Base-by-base conservation (phyloP, 1,284 basidiomycete genomes). In the Cystobasidium pallidum region DNA sequence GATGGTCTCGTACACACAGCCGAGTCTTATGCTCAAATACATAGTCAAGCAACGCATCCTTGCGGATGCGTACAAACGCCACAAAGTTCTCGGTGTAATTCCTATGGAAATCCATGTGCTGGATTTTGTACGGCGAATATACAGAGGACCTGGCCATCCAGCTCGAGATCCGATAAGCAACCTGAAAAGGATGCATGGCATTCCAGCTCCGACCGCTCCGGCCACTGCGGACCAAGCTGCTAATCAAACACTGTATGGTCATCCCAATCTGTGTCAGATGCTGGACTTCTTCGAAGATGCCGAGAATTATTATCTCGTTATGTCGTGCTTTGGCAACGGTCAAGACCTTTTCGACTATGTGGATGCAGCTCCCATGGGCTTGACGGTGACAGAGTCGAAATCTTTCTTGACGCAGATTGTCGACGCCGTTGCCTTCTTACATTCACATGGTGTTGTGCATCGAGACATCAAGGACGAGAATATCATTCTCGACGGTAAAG, bases 391-490 rank as follows among this genome's bases (percentile, higher is more conserved):
- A 76, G 86, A 89, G 73, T 86, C 94, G 58, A 87, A 93, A 76
- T 90, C 87, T 68, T 92, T 97, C 79, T 85, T 98, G 13, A 92
- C 93, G 19, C 95, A 99, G 81, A 89, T 99, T 41, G 91, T 92
- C 32, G 94, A 97, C 81, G 94, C 93, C 1, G 82, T 97, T 73
- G 86, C 85, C 71, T 99, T 97, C 83, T 83, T 99, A 68, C 95
- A 99, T 81, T 85, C 88, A 24, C 92, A 91, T 78, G 92, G 92
- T 71, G 97, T 85, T 87, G 94, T 99, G 7, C 95, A 99, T 82
- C 91, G 95, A 74, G 96, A 99, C 80, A 89, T 99, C 82, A 99
- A 99, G 82, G 95, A 99, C 79, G 95, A 99, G 82, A 99, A 99
- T 80, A 93, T 99, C 45, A 83, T 85, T 36, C 79, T 86, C 28